phyloP scores from a whole-genome alignment of 306 rosid species.

The Corylus americana region DNA sequence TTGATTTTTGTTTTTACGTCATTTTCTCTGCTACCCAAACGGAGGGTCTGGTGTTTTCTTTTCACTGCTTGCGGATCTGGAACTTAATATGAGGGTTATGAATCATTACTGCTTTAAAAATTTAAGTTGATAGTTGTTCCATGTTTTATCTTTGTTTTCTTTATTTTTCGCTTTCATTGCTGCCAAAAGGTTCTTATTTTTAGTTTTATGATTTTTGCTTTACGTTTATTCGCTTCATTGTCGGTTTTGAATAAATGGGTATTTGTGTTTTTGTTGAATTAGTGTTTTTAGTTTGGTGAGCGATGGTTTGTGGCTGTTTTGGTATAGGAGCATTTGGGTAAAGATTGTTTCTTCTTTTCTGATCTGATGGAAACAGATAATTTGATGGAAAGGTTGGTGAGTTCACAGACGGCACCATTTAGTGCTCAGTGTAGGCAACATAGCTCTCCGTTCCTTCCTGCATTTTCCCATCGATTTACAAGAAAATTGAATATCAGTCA shows the following conservation, averaged over 20 bases:
- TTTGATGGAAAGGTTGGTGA: constrained; percentile 54
- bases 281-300: neutral
- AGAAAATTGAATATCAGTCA: constrained; percentile 18
- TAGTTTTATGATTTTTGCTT: neutral
- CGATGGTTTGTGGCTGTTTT: neutral
- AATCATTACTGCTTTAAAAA: neutral
- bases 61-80: neutral
- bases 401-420: constrained; percentile 37
- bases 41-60: neutral
- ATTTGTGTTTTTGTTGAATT: neutral
- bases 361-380: constrained; percentile 24
- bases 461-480: constrained; percentile 27
- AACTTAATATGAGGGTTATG: neutral
- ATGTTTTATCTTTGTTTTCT: neutral
- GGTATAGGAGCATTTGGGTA: neutral
- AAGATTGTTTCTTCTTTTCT: neutral
- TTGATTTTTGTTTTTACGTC: neutral
- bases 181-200: neutral
- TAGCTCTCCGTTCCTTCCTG: constrained; percentile 25
- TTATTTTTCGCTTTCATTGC: neutral
- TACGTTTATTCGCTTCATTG: neutral
- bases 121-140: neutral
- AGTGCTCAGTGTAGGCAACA: constrained; percentile 22
- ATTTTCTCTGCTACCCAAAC: neutral
- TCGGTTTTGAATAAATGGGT: neutral